Percentiles rank a stretch among this genome's conserved stretches.
Evolutionary conservation across 169 alveolate species (phyloP).

Genomic region (Plasmodium relictum): DNA sequence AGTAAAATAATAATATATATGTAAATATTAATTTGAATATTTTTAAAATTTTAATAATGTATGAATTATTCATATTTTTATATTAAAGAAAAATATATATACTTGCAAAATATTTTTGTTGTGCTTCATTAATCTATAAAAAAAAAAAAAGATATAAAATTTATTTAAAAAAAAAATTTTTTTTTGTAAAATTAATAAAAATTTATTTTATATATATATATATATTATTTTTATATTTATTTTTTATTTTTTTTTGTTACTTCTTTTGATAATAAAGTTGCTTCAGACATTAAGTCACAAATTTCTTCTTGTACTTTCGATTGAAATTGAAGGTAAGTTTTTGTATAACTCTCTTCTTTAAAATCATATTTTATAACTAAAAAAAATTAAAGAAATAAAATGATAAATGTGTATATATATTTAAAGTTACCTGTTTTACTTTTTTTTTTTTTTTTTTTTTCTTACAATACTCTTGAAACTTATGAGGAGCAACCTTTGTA

Average conservation of each 20-base stretch:
- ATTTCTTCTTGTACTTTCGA: slow-evolving; percentile 64
- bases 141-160: not conserved
- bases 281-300: slow-evolving; percentile 64
- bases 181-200: not conserved
- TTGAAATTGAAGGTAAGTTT: slow-evolving; percentile 51
- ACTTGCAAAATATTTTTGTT: slow-evolving; percentile 64
- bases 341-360: slow-evolving; percentile 52
- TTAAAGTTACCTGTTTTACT: not conserved
- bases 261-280: slow-evolving; percentile 54
- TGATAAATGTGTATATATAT: not conserved
- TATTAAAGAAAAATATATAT: not conserved
- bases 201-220: not conserved
- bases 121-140: slow-evolving; percentile 57
- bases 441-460: slow-evolving; percentile 11
- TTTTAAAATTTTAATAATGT: no score
- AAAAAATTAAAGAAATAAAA: not conserved
- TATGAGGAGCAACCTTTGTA: slow-evolving; percentile 82
- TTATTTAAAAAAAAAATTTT: not conserved
- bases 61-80: no score
- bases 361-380: slow-evolving; percentile 44
- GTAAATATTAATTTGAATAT: no score
- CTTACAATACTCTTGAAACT: slow-evolving; percentile 85
- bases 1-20: not conserved
- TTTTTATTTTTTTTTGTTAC: slow-evolving; percentile 29
- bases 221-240: not conserved